These are phyloP conservation scores for Thelephora aurantiotincta DNA, from an alignment of 768 basidiomycete genomes.

Conservation along the genomic window DNA sequence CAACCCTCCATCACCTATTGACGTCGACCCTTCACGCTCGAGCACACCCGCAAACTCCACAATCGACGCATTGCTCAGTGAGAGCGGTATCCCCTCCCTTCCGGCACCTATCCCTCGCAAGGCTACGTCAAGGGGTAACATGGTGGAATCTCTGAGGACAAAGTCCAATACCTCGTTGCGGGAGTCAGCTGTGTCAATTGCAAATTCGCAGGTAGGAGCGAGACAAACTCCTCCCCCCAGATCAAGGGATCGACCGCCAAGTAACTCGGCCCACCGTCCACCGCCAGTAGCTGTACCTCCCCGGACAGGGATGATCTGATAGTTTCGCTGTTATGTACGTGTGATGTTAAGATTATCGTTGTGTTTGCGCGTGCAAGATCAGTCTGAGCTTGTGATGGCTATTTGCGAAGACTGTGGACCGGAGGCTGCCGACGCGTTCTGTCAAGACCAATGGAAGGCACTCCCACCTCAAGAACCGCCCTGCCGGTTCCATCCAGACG, in stretches of 20 bases:
- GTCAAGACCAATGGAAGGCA: too few species aligned
- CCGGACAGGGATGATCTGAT: conserved; percentile 50
- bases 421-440: too few species aligned
- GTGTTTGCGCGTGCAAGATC: too few species aligned
- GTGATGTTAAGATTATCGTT: too few species aligned
- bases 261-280: conserved; percentile 30
- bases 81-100: conserved; percentile 3
- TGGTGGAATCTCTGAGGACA: neutral
- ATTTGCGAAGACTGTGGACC: too few species aligned
- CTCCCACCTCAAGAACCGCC: too few species aligned
- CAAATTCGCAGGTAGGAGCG: conserved; percentile 8
- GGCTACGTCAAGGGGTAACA: neutral
- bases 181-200: conserved; percentile 2
- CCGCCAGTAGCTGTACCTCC: conserved; percentile 39
- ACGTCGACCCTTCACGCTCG: conserved; percentile 9
- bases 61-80: conserved; percentile 4
- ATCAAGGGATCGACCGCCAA: conserved; percentile 53
- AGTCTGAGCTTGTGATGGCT: too few species aligned
- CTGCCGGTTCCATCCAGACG: too few species aligned
- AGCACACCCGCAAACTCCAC: conserved; percentile 7
- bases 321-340: neutral
- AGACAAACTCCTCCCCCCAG: conserved; percentile 50
- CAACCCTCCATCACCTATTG: conserved; percentile 5
- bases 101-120: conserved; percentile 2
- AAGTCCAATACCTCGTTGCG: conserved; percentile 5